Evolutionary conservation across 345 rosid genomes (phyloP).

Genomic region (Pistacia vera): DNA sequence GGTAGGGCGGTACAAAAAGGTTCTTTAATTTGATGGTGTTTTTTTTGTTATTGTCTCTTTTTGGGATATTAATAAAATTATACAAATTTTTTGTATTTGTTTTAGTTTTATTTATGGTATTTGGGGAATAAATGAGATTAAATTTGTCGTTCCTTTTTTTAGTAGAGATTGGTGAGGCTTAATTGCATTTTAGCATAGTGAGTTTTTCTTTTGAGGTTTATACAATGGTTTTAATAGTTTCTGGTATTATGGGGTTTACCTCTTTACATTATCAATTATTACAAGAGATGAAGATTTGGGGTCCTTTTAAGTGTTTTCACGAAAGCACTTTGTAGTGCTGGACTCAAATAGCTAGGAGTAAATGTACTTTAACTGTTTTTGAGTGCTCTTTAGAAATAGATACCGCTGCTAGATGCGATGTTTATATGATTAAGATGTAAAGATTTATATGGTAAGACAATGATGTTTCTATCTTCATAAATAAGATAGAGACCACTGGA

Average conservation of each 20-base stretch:
- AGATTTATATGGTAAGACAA: not conserved
- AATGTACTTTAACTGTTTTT: not conserved
- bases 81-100: not conserved
- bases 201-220: not conserved
- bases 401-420: not conserved
- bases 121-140: not conserved
- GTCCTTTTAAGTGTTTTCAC: no score
- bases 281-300: not conserved
- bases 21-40: no score
- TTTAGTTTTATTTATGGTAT: not conserved
- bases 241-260: no score
- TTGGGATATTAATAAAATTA: no score
- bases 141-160: not conserved
- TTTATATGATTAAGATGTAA: not conserved
- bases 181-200: no score
- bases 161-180: not conserved
- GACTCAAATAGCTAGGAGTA: no score
- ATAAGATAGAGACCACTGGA: not conserved
- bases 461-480: not conserved
- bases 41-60: not conserved
- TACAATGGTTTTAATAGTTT: not conserved
- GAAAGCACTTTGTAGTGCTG: not conserved
- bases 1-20: slow-evolving; percentile 33
- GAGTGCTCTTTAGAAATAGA: not conserved
- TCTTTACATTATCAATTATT: not conserved